Percentiles rank a stretch among this genome's conserved stretches.
phyloP scores from a whole-genome alignment of 2,329 filamentous ascomycete genomes.

The Stromatinia cepivora region DNA sequence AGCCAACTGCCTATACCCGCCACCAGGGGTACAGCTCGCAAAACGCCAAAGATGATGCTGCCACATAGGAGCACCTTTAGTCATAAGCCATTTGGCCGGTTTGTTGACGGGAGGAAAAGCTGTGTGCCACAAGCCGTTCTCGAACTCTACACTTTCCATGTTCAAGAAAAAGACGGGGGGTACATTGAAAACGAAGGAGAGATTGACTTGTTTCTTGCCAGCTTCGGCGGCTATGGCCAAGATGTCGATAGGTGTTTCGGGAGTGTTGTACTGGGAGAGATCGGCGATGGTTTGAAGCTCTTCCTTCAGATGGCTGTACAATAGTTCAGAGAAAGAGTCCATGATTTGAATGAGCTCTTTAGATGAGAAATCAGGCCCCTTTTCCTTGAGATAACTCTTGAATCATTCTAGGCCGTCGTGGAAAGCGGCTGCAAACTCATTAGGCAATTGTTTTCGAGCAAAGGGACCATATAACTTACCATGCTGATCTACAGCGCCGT shows the following conservation, averaged over 20 bases:
- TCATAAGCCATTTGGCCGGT: slow-evolving; percentile 26
- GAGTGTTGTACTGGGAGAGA: slow-evolving; percentile 26
- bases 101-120: slow-evolving; percentile 25
- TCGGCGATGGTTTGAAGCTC: slow-evolving; percentile 27
- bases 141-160: slow-evolving; percentile 30
- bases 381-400: slow-evolving; percentile 28
- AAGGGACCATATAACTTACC: slow-evolving; percentile 17
- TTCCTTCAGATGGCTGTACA: slow-evolving; percentile 27
- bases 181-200: slow-evolving; percentile 26
- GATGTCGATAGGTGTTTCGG: slow-evolving; percentile 27
- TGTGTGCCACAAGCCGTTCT: slow-evolving; percentile 28
- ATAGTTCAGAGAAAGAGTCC: slow-evolving; percentile 28
- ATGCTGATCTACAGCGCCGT: slow-evolving; percentile 30
- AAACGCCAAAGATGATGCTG: slow-evolving; percentile 28
- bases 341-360: slow-evolving; percentile 29
- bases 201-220: slow-evolving; percentile 29
- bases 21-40: slow-evolving; percentile 27
- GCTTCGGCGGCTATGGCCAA: slow-evolving; percentile 22
- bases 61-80: slow-evolving; percentile 23
- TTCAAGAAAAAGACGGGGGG: slow-evolving; percentile 29
- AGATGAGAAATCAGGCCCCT: slow-evolving; percentile 14
- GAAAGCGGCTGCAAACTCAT: slow-evolving; percentile 26
- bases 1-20: slow-evolving; percentile 21
- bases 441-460: neutral
- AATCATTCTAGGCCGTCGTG: slow-evolving; percentile 27